These are phyloP conservation scores for Vitis hybrid DNA, from an alignment of 177 flowering plant species.

Conservation along the genomic window DNA sequence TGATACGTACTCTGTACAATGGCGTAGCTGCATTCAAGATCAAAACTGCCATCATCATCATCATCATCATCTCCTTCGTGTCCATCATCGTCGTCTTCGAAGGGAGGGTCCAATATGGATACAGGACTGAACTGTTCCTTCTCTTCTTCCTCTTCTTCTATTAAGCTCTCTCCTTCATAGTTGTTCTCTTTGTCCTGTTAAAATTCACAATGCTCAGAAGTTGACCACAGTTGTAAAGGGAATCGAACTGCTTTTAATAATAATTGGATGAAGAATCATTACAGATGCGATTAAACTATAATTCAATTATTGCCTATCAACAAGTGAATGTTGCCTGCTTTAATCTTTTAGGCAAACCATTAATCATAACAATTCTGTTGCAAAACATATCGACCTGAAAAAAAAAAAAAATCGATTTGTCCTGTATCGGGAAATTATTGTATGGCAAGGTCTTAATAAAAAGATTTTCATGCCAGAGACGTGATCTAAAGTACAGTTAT, in stretches of 20 bases:
- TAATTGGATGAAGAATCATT: too few relatives aligned
- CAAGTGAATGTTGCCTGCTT: too few relatives aligned
- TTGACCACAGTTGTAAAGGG: too few relatives aligned
- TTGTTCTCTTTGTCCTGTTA: constrained; percentile 20
- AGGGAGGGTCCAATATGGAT: constrained; percentile 75
- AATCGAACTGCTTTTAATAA: too few relatives aligned
- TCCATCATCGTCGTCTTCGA: constrained; percentile 43
- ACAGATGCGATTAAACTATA: too few relatives aligned
- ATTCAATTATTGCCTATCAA: too few relatives aligned
- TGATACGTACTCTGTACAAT: constrained; percentile 66
- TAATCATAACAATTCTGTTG: too few relatives aligned
- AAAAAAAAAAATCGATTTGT: constrained; percentile 22
- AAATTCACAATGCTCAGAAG: neutral
- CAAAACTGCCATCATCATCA: constrained; percentile 26
- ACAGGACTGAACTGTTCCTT: constrained; percentile 90
- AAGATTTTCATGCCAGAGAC: constrained; percentile 33
- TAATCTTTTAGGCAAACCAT: too few relatives aligned
- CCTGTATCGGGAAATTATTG: constrained; percentile 12
- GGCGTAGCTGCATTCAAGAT: constrained; percentile 63
- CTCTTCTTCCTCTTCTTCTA: constrained; percentile 47
- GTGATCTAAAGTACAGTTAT: constrained; percentile 18
- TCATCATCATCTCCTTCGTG: constrained; percentile 28
- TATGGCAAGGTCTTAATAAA: constrained; percentile 1
- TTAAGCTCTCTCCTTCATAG: constrained; percentile 20
- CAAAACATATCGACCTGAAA: constrained; percentile 9